A percentile compares a stretch with the other conserved stretches of the same genome.
phyloP scores from a whole-genome alignment of 257 asterid genomes.

The Solanum peruvianum region DNA sequence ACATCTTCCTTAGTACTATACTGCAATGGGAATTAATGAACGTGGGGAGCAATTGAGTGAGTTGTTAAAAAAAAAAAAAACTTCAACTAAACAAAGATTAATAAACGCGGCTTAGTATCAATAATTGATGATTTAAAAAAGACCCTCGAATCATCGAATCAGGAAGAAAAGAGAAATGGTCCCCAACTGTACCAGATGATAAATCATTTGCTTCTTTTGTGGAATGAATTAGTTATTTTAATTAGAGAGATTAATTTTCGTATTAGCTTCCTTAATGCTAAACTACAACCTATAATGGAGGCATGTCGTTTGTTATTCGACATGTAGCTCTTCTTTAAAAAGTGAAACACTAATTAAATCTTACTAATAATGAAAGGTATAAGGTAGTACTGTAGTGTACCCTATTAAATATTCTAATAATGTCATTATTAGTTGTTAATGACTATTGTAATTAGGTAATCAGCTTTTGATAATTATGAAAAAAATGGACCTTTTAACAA shows the following conservation, averaged over 20 bases:
- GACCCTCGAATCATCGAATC: background rate
- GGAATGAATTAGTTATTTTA: background rate
- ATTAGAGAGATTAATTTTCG: background rate
- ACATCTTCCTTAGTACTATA: background rate
- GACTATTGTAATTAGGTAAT: background rate
- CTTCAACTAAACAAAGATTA: background rate
- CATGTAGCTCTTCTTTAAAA: constrained; percentile 61
- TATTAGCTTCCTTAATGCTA: constrained; percentile 17
- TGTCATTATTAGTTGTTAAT: constrained; percentile 1
- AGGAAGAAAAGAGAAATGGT: constrained; percentile 13
- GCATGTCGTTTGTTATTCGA: constrained; percentile 53
- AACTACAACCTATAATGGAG: constrained; percentile 39
- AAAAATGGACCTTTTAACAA: background rate
- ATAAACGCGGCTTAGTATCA: background rate
- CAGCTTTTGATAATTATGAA: background rate
- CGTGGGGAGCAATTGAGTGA: constrained; percentile 2
- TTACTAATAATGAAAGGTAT: background rate
- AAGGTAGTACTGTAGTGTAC: background rate
- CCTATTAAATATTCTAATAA: background rate
- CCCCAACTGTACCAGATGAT: constrained; percentile 16
- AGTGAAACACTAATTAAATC: background rate
- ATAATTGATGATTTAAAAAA: constrained; percentile 19
- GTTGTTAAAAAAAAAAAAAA: background rate
- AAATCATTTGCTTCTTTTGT: background rate
- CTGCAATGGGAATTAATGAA: background rate